Conservation (phyloP, 495 filamentous ascomycete genomes). For the Xylaria telfairii region DNA sequence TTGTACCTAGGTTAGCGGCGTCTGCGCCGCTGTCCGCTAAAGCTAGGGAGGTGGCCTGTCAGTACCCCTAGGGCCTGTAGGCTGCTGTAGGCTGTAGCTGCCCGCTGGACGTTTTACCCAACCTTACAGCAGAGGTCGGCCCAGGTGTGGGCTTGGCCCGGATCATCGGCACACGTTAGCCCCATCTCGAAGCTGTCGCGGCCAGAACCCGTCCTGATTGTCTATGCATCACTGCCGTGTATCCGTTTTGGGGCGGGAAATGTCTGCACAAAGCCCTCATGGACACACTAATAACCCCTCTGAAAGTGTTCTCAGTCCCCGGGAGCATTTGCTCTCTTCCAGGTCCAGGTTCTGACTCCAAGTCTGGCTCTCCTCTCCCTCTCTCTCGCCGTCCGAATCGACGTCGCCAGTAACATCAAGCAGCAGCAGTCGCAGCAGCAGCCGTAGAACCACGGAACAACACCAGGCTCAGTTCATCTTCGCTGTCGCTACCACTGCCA, state of each 20-base stretch:
- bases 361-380: conserved; percentile 2
- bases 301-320: conserved; percentile 15
- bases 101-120: not conserved
- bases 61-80: not conserved
- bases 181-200: conserved; percentile 27
- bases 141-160: conserved; percentile 23
- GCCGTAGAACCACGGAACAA: not conserved
- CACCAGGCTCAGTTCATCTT: not conserved
- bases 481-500: not conserved
- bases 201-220: conserved; percentile 26
- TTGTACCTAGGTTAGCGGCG: not conserved
- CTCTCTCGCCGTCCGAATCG: conserved; percentile 13
- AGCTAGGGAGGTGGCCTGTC: too few relatives aligned
- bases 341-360: not conserved
- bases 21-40: not conserved
- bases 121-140: conserved; percentile 2
- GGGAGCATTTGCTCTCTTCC: conserved; percentile 20
- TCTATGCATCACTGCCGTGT: conserved; percentile 29
- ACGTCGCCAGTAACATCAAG: not conserved
- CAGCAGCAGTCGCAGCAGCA: not conserved
- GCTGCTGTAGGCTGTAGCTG: not conserved
- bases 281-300: conserved; percentile 25
- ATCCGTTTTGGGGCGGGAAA: conserved; percentile 27
- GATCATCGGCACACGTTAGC: conserved; percentile 27
- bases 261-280: conserved; percentile 31